Evolutionary conservation across 768 basidiomycete species (phyloP).

Genomic region (Trametes gibbosa): DNA sequence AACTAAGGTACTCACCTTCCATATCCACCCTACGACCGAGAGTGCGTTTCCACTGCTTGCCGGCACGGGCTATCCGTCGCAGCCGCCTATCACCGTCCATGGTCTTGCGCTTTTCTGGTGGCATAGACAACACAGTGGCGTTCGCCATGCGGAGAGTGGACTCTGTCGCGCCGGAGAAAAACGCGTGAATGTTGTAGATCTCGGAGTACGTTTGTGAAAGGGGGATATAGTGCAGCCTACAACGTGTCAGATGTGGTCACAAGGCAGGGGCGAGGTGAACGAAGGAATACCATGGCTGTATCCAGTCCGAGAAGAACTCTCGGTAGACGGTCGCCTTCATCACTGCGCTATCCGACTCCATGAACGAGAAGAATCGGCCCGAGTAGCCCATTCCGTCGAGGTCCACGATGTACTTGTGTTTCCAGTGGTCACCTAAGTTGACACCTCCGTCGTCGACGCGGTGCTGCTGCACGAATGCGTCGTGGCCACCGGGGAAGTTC

Average conservation of each 20-base stretch:
- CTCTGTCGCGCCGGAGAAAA: slow-evolving; percentile 82
- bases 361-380: slow-evolving; percentile 80
- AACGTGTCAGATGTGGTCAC: neutral
- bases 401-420: slow-evolving; percentile 87
- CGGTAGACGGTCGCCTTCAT: slow-evolving; percentile 89
- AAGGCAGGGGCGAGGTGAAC: neutral
- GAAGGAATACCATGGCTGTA: slow-evolving; percentile 74
- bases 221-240: slow-evolving; percentile 93
- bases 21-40: slow-evolving; percentile 84
- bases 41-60: slow-evolving; percentile 89
- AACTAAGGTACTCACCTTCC: slow-evolving; percentile 63
- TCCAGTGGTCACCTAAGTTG: slow-evolving; percentile 84
- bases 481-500: slow-evolving; percentile 73
- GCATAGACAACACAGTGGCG: slow-evolving; percentile 39
- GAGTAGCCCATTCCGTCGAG: slow-evolving; percentile 96
- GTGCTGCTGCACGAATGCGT: slow-evolving; percentile 59
- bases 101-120: slow-evolving; percentile 35
- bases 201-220: slow-evolving; percentile 84
- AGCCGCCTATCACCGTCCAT: slow-evolving; percentile 70
- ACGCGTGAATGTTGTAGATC: slow-evolving; percentile 91
- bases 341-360: slow-evolving; percentile 86
- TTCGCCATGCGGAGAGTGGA: slow-evolving; percentile 55
- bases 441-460: slow-evolving; percentile 73
- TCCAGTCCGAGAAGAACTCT: slow-evolving; percentile 90
- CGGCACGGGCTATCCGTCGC: slow-evolving; percentile 82